Conservation (phyloP, 495 filamentous ascomycete genomes). For the Poronia punctata region DNA sequence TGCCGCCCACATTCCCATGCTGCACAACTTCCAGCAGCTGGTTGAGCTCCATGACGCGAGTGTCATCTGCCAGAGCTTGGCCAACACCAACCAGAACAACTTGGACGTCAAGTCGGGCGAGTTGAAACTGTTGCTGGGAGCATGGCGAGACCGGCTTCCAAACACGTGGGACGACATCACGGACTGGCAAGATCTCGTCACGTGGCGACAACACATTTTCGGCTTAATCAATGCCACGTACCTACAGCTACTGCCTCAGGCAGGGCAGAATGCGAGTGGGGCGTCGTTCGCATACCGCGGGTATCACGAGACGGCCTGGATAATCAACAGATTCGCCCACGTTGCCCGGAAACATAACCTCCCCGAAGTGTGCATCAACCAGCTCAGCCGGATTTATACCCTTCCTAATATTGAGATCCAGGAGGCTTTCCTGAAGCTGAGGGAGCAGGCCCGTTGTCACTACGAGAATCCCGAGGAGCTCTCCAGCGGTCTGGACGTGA, state of each 20-base stretch:
- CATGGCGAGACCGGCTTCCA: conserved; percentile 91
- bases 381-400: conserved; percentile 95
- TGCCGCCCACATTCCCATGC: conserved; percentile 86
- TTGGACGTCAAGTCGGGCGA: conserved; percentile 92
- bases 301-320: conserved; percentile 99
- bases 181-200: conserved; percentile 96
- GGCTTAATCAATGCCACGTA: conserved; percentile 93
- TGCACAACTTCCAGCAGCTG: conserved; percentile 98
- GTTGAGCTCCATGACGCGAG: conserved; percentile 97
- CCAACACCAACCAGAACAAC: conserved; percentile 74
- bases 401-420: conserved; percentile 99
- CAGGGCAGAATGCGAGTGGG: conserved; percentile 70
- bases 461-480: conserved; percentile 93
- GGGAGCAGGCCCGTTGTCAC: conserved; percentile 96
- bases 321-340: conserved; percentile 97
- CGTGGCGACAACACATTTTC: conserved; percentile 99
- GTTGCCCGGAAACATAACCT: conserved; percentile 96
- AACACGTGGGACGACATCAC: conserved; percentile 99
- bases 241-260: conserved; percentile 72
- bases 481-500: conserved; percentile 88
- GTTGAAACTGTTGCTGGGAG: conserved; percentile 85
- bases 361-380: conserved; percentile 92
- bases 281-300: conserved; percentile 90
- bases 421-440: conserved; percentile 93
- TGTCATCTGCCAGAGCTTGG: conserved; percentile 84